Conservation (phyloP, 208 protist species). For the Trichomonas tenax region DNA sequence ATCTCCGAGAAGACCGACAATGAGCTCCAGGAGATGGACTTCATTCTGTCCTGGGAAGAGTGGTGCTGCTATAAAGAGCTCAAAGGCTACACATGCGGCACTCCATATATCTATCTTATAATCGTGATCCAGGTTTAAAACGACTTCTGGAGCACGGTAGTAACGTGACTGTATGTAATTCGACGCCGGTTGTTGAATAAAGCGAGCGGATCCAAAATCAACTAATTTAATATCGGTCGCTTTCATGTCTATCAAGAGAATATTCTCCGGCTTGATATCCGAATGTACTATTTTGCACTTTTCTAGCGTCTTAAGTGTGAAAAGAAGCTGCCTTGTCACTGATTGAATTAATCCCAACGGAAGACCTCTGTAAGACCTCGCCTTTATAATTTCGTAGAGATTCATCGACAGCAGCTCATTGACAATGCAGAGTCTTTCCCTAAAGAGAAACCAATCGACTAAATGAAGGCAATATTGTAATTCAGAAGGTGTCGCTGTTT, state of each 20-base stretch:
- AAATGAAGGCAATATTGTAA: background rate
- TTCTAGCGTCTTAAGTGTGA: background rate
- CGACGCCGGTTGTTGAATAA: constrained; percentile 59
- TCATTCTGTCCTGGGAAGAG: constrained; percentile 81
- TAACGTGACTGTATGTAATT: constrained; percentile 76
- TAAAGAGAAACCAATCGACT: background rate
- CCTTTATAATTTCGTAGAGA: background rate
- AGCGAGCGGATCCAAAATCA: constrained; percentile 91
- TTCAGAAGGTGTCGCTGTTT: background rate
- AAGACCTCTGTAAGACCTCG: background rate
- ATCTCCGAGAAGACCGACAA: background rate
- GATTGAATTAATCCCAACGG: background rate
- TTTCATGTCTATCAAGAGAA: background rate
- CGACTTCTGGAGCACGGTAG: constrained; percentile 73
- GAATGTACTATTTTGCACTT: background rate
- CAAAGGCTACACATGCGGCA: constrained; percentile 88
- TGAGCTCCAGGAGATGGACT: background rate
- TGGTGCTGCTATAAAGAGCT: constrained; percentile 84
- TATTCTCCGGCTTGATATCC: constrained; percentile 20
- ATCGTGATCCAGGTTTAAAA: constrained; percentile 17
- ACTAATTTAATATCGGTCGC: constrained; percentile 71
- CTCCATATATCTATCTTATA: constrained; percentile 68
- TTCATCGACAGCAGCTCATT: background rate
- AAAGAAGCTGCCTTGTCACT: background rate
- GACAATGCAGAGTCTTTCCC: background rate